These are phyloP conservation scores for Quercus robur DNA, from an alignment of 306 rosid genomes.

Conservation along the genomic window DNA sequence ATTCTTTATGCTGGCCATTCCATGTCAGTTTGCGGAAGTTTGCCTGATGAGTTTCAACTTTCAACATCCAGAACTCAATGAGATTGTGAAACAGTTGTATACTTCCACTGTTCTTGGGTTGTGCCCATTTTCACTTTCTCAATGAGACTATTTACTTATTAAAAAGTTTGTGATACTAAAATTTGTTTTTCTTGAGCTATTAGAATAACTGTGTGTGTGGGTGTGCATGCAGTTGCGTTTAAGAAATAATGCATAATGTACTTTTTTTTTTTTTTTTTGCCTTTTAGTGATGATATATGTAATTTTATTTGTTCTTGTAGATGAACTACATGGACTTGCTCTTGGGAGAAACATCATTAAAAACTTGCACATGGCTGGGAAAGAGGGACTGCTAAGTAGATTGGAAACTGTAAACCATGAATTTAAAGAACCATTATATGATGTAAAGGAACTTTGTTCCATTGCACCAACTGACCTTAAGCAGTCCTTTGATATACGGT, in stretches of 20 bases:
- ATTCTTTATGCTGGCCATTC: not conserved
- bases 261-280: not conserved
- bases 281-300: not conserved
- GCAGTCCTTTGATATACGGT: constrained; percentile 85
- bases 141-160: no score
- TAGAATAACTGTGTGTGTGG: not conserved
- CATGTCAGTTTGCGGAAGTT: not conserved
- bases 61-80: not conserved
- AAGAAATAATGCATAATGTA: not conserved
- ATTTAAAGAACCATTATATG: constrained; percentile 68
- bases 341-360: constrained; percentile 85
- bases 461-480: constrained; percentile 90
- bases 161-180: not conserved
- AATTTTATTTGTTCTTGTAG: constrained; percentile 41
- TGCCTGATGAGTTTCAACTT: not conserved
- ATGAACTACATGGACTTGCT: constrained; percentile 86
- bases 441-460: constrained; percentile 74
- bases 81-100: no score
- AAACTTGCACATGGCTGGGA: constrained; percentile 93
- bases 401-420: constrained; percentile 36
- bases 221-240: not conserved
- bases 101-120: no score
- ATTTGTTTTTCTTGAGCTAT: not conserved
- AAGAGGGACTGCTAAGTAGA: constrained; percentile 38
- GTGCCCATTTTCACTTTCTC: no score